Base-by-base conservation (phyloP, 495 filamentous ascomycete species). In the Aspergillus cristatus region DNA sequence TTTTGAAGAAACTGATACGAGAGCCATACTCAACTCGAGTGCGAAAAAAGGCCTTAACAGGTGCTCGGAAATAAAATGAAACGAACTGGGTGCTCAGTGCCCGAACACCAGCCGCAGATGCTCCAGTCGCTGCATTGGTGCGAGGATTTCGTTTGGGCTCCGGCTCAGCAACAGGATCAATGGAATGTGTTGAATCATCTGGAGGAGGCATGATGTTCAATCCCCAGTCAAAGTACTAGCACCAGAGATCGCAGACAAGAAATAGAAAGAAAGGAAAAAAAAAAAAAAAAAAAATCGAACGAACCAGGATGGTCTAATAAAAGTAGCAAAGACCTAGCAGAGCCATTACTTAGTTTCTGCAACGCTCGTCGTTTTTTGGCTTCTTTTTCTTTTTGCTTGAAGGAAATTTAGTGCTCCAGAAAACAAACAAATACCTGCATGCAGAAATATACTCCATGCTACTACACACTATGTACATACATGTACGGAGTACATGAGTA, bases 11-110 rank as follows among this genome's bases (percentile, higher is more conserved):
- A 28, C 32, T 37, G 24, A 60, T 43, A 24, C 20, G 4, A 8
- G 20, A 24, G 37, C 71, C 58, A 70, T 82, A 94, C 70, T 95
- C 88, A 45, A 95, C 85, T 37, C 88, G 67, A 3, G 81, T 86
- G 36, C 83, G 74, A 56, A 95, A 90, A 57, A 95, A 95, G 3
- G 86, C 81, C 56, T 93, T 93, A 18, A 85, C 79, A 2, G 88
- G 88, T 1, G 85, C 84, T 41, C 88, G 68, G 48, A 94, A 95
- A 57, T 91, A 95, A 47, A 94, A 93, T 16, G 86, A 79, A 29
- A 94, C 69, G 33, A 81, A 57, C 48, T 88, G 84, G 3, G 85
- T 78, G 48, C 78, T 84, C 38, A 93, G 51, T 17, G 87, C 86
- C 36, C 88, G 80, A 30, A 83, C 80, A 22, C 83, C 74, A 7